A percentile compares a stretch with the other conserved stretches of the same genome.
Evolutionary conservation across 371 early-diverging fungal species (phyloP).

Genomic region (Actinomortierella wolfii): DNA sequence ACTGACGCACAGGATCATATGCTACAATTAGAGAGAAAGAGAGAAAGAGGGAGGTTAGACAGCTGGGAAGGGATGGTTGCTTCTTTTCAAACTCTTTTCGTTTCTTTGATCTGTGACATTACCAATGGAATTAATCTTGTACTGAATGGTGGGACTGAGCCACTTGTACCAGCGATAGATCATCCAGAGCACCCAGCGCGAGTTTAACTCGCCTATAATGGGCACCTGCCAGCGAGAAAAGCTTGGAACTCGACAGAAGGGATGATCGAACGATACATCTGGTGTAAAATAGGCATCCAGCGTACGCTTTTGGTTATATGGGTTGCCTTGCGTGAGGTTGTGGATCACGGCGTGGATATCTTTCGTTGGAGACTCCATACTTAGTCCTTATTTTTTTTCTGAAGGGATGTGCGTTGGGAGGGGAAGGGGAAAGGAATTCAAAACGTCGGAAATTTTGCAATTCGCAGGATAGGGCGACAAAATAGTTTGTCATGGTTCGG

Average conservation of each 20-base stretch:
- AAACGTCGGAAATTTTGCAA: no score
- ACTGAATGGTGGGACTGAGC: constrained; percentile 7
- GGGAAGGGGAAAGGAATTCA: no score
- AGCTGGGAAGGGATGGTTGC: constrained; percentile 4
- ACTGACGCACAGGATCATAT: constrained; percentile 6
- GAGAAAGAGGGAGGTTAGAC: neutral
- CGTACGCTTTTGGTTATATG: constrained; percentile 7
- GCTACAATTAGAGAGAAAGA: no score
- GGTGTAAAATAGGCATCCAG: constrained; percentile 16
- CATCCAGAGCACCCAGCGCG: constrained; percentile 24
- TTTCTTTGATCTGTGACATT: neutral
- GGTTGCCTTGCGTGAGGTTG: constrained; percentile 13
- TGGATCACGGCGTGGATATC: constrained; percentile 13
- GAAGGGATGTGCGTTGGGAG: no score
- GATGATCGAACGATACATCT: constrained; percentile 8
- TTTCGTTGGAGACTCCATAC: no score
- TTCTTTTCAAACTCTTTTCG: neutral
- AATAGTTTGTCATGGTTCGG: no score
- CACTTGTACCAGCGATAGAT: constrained; percentile 22
- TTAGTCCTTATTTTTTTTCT: no score
- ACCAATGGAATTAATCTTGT: constrained; percentile 17
- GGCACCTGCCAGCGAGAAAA: constrained; percentile 11
- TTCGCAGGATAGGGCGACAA: no score
- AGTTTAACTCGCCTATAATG: constrained; percentile 9
- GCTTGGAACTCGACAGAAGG: constrained; percentile 16